A percentile compares a stretch with the other conserved stretches of the same genome.
Evolutionary conservation across 2,329 filamentous ascomycete genomes (phyloP).

Genomic region (Penicillium sp.): DNA sequence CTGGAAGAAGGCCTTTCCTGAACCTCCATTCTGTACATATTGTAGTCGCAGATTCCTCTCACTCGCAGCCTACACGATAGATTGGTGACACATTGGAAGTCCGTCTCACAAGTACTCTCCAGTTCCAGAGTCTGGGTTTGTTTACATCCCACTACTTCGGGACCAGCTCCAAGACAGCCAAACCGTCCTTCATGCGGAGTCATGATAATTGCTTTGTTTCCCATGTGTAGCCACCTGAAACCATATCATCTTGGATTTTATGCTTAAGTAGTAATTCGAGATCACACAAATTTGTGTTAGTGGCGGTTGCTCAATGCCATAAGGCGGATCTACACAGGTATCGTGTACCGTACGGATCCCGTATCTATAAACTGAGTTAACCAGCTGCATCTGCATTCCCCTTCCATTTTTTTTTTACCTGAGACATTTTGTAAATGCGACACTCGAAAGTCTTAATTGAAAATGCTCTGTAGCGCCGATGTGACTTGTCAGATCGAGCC

Average conservation of each 20-base stretch:
- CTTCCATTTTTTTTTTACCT: background rate
- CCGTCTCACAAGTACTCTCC: background rate
- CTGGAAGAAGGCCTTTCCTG: no score
- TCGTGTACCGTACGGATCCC: background rate
- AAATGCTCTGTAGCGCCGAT: background rate
- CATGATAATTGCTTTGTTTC: constrained; percentile 6
- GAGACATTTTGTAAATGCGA: background rate
- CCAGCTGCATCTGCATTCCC: background rate
- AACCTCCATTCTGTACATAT: no score
- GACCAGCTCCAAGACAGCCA: constrained; percentile 5
- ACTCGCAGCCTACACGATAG: no score
- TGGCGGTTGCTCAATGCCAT: background rate
- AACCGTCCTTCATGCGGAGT: background rate
- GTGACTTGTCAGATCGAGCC: constrained; percentile 19
- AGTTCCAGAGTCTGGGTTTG: background rate
- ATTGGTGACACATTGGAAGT: background rate
- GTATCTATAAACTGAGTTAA: background rate
- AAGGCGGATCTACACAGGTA: background rate
- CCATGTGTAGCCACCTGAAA: background rate
- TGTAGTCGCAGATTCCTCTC: no score
- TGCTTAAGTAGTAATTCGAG: background rate
- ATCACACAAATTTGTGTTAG: background rate
- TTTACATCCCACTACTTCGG: constrained; percentile 16
- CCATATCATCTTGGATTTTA: background rate
- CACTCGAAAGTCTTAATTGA: background rate